Evolutionary conservation across 73 alveolate species (phyloP).

Genomic region (Tetrahymena malaccensis): DNA sequence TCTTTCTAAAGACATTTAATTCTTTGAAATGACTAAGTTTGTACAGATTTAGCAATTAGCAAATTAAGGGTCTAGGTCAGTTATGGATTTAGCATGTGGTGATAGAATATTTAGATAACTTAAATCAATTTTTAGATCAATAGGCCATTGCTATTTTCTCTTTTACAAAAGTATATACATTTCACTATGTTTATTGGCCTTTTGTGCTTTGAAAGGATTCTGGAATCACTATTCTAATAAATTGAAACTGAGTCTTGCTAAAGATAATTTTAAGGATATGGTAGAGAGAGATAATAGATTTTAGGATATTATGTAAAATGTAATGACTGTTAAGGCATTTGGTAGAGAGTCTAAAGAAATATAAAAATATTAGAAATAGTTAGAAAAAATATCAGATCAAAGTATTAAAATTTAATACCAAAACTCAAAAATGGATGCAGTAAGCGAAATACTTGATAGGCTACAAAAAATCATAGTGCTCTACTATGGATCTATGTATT

Average conservation of each 20-base stretch:
- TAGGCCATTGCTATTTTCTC: neutral
- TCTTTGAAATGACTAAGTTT: neutral
- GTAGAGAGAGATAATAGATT: neutral
- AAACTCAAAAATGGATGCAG: neutral
- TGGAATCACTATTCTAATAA: neutral
- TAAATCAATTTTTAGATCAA: neutral
- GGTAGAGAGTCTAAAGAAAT: neutral
- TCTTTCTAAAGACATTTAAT: neutral
- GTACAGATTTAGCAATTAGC: neutral
- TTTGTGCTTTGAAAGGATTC: neutral
- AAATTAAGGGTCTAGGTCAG: neutral
- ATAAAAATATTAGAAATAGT: neutral
- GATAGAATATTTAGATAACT: neutral
- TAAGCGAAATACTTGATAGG: neutral
- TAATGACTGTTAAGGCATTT: neutral
- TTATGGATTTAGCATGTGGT: neutral
- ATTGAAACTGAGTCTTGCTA: neutral
- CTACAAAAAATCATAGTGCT: neutral
- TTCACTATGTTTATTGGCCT: neutral
- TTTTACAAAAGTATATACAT: neutral
- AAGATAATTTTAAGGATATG: neutral
- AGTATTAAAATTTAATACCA: neutral
- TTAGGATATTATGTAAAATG: neutral
- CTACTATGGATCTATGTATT: neutral
- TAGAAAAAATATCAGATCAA: neutral